phyloP scores from a whole-genome alignment of 148 eudicot species.

The Vaccinium myrtillus region DNA sequence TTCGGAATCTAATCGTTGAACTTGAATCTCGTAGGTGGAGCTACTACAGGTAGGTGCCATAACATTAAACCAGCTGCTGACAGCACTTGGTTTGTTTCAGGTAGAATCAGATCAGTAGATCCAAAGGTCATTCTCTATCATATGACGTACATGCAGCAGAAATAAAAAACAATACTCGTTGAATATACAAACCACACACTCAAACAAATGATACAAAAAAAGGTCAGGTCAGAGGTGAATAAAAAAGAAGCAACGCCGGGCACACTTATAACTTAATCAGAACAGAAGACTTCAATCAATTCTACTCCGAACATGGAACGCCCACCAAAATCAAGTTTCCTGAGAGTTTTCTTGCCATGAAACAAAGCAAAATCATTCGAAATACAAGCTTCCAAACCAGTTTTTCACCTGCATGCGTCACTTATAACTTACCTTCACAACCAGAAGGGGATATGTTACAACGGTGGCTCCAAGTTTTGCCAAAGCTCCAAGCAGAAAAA shows the following conservation, averaged over 20 bases:
- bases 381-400: conserved; percentile 1
- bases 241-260: not conserved
- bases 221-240: not conserved
- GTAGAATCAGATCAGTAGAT: not conserved
- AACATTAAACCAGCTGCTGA: not conserved
- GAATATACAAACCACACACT: not conserved
- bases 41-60: not conserved
- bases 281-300: not conserved
- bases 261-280: not conserved
- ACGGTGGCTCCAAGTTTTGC: conserved; percentile 99
- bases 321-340: not conserved
- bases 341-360: not conserved
- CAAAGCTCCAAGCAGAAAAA: conserved; percentile 88
- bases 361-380: not conserved
- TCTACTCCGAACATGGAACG: not conserved
- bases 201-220: not conserved
- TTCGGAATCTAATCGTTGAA: not conserved
- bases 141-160: not conserved
- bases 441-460: conserved; percentile 90
- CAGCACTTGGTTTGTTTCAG: not conserved
- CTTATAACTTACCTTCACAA: conserved; percentile 66
- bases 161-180: not conserved
- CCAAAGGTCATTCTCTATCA: not conserved
- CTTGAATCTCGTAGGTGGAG: not conserved
- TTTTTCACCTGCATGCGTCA: conserved; percentile 7